Percentiles rank a stretch among this genome's conserved stretches.
These are phyloP conservation scores for Phaseolus coccineus DNA, from an alignment of 331 rosid species.

Conservation along the genomic window DNA sequence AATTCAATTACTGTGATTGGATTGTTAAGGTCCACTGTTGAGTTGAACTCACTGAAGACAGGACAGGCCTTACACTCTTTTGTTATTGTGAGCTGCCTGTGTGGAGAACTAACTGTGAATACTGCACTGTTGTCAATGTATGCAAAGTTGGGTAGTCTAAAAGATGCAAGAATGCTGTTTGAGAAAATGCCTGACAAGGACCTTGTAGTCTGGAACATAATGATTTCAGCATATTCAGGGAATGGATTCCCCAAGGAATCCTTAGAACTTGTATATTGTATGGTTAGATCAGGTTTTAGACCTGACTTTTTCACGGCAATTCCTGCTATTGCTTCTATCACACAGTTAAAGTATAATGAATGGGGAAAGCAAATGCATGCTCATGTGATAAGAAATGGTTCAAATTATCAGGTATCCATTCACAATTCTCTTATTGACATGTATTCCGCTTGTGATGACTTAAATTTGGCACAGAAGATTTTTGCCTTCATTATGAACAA, in stretches of 20 bases:
- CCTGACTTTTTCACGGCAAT: constrained; percentile 77
- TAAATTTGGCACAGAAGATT: constrained; percentile 53
- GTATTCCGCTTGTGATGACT: constrained; percentile 58
- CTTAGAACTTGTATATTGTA: constrained; percentile 54
- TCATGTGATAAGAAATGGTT: constrained; percentile 71
- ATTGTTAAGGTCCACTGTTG: constrained; percentile 58
- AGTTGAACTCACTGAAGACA: constrained; percentile 51
- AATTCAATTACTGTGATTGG: constrained; percentile 50
- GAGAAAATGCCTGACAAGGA: constrained; percentile 75
- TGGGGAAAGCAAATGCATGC: constrained; percentile 80
- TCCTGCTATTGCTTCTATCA: constrained; percentile 69
- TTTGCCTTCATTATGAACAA: constrained; percentile 53
- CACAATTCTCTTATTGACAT: constrained; percentile 76
- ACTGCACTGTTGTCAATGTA: constrained; percentile 82
- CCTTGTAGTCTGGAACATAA: constrained; percentile 79
- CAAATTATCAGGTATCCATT: constrained; percentile 66
- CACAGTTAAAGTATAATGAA: constrained; percentile 48
- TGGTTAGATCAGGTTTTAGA: constrained; percentile 68
- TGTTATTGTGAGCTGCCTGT: constrained; percentile 55
- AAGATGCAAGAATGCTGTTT: constrained; percentile 58
- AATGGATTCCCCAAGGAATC: constrained; percentile 52
- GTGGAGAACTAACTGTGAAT: constrained; percentile 59
- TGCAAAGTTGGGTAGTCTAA: constrained; percentile 59
- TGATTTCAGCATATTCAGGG: constrained; percentile 63
- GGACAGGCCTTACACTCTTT: constrained; percentile 63